phyloP scores from a whole-genome alignment of 495 filamentous ascomycete species.

The Aspergillus haitiensis region DNA sequence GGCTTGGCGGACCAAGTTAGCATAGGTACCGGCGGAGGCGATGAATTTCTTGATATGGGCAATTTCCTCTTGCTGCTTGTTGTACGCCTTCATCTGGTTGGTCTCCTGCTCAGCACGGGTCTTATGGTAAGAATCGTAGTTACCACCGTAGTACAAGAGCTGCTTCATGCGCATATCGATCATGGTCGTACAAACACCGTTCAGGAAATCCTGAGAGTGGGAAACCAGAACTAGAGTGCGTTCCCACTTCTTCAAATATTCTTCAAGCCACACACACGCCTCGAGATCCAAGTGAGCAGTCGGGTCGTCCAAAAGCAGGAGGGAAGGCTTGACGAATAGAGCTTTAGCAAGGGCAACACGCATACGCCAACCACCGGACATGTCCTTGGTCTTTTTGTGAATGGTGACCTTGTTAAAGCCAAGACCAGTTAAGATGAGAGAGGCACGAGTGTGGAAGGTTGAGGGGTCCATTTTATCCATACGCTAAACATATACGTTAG shows the following conservation, averaged over 20 bases:
- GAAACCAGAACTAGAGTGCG: conserved; percentile 96
- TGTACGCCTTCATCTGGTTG: conserved; percentile 98
- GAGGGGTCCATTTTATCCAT: conserved; percentile 99
- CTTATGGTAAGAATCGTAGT: conserved; percentile 98
- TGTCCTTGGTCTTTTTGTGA: conserved; percentile 99
- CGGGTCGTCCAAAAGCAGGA: conserved; percentile 95
- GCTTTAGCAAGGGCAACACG: conserved; percentile 97
- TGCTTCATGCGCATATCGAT: conserved; percentile 92
- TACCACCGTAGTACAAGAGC: conserved; percentile 98
- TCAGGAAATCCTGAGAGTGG: conserved; percentile 97
- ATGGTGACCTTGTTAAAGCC: conserved; percentile 98
- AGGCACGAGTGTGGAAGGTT: conserved; percentile 97
- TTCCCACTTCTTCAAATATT: conserved; percentile 99
- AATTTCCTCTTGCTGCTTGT: conserved; percentile 99
- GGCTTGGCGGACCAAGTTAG: conserved; percentile 97
- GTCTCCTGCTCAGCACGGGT: conserved; percentile 90
- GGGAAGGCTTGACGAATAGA: conserved; percentile 94
- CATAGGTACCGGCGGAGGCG: conserved; percentile 98
- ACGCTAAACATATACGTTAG: conserved; percentile 59
- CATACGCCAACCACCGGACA: conserved; percentile 99
- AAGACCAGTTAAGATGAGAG: conserved; percentile 95
- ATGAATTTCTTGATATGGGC: conserved; percentile 99
- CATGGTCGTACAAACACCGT: conserved; percentile 98
- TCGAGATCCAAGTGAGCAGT: conserved; percentile 99
- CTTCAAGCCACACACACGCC: conserved; percentile 99